phyloP scores from a whole-genome alignment of 139 green algal genomes.

The Chlorella vulgaris region DNA sequence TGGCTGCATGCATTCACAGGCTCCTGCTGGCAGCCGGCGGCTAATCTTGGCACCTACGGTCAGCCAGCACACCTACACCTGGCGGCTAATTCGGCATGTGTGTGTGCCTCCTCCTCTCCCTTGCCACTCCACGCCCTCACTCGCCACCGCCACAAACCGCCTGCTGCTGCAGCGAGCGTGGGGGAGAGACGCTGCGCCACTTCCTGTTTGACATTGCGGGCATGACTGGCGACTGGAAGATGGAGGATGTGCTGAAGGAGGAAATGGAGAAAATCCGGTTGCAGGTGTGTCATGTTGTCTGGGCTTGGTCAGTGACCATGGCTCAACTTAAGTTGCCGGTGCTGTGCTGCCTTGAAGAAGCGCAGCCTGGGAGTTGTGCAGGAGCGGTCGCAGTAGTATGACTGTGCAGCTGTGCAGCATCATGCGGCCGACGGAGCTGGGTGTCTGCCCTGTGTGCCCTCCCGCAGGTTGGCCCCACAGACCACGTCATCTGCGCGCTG shows the following conservation, averaged over 20 bases:
- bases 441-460: background rate
- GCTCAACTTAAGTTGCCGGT: no score
- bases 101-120: background rate
- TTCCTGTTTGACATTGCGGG: slow-evolving; percentile 89
- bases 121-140: background rate
- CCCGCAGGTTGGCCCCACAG: slow-evolving; percentile 76
- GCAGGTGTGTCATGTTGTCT: slow-evolving; percentile 44
- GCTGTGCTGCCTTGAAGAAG: no score
- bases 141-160: background rate
- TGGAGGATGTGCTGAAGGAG: slow-evolving; percentile 95
- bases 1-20: no score
- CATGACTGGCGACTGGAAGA: slow-evolving; percentile 88
- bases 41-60: no score
- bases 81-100: no score
- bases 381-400: no score
- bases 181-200: slow-evolving; percentile 81
- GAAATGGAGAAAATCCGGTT: slow-evolving; percentile 78
- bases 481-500: slow-evolving; percentile 98
- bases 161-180: slow-evolving; percentile 50
- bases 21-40: no score
- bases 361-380: background rate
- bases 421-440: no score
- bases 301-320: background rate
- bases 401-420: no score
- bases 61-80: no score